Percentiles rank a stretch among this genome's conserved stretches.
phyloP scores from a whole-genome alignment of 2,329 filamentous ascomycete species.

The Cladosporium sp. region DNA sequence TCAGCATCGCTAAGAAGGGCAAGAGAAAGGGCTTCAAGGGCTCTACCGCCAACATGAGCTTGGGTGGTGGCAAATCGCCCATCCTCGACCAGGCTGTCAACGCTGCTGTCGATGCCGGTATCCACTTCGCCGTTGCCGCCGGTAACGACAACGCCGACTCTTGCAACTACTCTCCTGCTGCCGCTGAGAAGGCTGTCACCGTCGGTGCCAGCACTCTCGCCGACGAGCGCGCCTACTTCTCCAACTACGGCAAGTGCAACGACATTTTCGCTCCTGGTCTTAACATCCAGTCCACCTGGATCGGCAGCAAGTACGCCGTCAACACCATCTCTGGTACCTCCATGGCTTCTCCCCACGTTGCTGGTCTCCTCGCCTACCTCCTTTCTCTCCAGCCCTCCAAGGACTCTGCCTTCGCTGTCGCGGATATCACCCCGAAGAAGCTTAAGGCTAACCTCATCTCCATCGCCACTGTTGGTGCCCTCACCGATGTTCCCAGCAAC shows the following conservation, averaged over 20 bases:
- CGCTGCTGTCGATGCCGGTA: conserved; percentile 82
- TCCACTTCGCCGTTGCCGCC: conserved; percentile 97
- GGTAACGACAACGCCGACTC: conserved; percentile 99
- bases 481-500: conserved; percentile 76
- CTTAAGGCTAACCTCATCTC: conserved; percentile 84
- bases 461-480: conserved; percentile 72
- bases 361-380: conserved; percentile 95
- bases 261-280: conserved; percentile 98
- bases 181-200: conserved; percentile 85
- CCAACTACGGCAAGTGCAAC: conserved; percentile 99
- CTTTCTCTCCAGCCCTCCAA: conserved; percentile 88
- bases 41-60: conserved; percentile 97
- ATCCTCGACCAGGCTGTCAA: conserved; percentile 90
- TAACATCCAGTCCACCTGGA: conserved; percentile 98
- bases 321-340: conserved; percentile 99
- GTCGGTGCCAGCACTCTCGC: conserved; percentile 91
- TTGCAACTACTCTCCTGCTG: conserved; percentile 98
- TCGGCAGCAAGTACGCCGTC: conserved; percentile 88
- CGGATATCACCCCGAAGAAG: conserved; percentile 85
- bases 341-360: conserved; percentile 97
- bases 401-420: conserved; percentile 88
- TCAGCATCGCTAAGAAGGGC: conserved; percentile 74
- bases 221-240: conserved; percentile 98
- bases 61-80: conserved; percentile 93
- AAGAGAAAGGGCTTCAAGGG: conserved; percentile 98